phyloP scores from a whole-genome alignment of 495 filamentous ascomycete genomes.

The Trichoderma orchidacearum region DNA sequence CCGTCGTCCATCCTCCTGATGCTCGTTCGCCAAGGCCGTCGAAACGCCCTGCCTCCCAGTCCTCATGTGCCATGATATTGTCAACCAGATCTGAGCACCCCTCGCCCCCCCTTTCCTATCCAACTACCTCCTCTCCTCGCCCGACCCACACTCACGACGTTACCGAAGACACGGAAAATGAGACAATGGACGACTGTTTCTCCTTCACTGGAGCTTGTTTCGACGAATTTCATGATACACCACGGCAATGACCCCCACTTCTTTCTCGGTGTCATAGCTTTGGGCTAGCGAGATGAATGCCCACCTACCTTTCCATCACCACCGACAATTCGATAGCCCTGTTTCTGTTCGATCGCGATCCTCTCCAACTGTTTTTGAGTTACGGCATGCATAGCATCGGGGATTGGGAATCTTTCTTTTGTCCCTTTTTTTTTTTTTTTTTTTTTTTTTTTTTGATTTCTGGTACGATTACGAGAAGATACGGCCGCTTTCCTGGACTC shows the following conservation, averaged over 20 bases:
- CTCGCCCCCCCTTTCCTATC: not conserved
- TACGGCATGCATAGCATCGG: not conserved
- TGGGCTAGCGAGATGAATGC: not conserved
- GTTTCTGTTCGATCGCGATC: constrained; percentile 1
- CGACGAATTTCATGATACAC: not conserved
- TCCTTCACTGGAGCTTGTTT: not conserved
- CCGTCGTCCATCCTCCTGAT: constrained; percentile 1
- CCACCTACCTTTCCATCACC: not conserved
- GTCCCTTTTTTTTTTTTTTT: not conserved
- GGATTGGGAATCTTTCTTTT: not conserved
- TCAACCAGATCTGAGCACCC: not conserved
- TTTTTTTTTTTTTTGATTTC: not conserved
- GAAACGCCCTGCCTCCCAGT: not conserved
- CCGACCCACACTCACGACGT: not conserved
- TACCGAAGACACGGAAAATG: constrained; percentile 3
- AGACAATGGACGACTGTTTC: not conserved
- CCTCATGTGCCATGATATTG: not conserved
- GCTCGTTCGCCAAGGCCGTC: not conserved
- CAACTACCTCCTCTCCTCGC: not conserved
- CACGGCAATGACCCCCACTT: not conserved
- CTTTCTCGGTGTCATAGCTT: not conserved
- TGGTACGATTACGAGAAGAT: not conserved
- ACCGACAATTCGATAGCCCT: not conserved
- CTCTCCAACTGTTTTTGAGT: not conserved
- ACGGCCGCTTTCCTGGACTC: not conserved